Base-by-base conservation (phyloP, 495 filamentous ascomycete species). In the Aspergillus mulundensis region DNA sequence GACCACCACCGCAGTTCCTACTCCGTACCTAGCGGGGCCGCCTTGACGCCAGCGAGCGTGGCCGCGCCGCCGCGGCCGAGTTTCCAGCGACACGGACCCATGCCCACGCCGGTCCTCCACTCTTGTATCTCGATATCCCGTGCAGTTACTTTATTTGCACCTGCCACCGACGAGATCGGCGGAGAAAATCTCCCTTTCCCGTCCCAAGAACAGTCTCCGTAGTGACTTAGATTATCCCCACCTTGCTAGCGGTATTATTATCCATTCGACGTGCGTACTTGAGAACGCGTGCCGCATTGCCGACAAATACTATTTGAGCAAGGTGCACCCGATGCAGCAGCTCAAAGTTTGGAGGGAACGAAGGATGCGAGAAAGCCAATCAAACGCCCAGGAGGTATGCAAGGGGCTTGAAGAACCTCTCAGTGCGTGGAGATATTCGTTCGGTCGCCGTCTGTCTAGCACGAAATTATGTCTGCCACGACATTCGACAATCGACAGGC, bases 261-360 rank as follows among this genome's bases (percentile, higher is more conserved):
- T 28, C 25, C 2, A 36, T 36, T 36, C 7, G 32, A 36, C 5
- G 32, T 36, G 12, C 32, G 32, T 36, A 36, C 32, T 36, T 4
- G n/a, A 50, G 18, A 40, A 23, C 15, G 48, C 46, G 19, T 50
- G 34, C 48, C 20, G 30, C 32, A 50, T 38, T 50, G n/a, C 47
- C 32, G 47, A 23, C 10, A 49, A 49, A 14, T 10, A 36, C 32
- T 2, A 15, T 4, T 28, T 36, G 5, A 15, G 32, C 32, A 36
- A 3, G 32, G 12, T 36, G 32, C 45, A 30, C 7, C 21, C 23
- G n/a, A 18, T 23, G 12, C 47, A 16, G 19, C 16, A 21, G 6
- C 10, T 25, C 12, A 43, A n/a, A 15, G 1, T 15, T 23, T 18
- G 19, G 39, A 7, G 25, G 15, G 10, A 30, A 19, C 30, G 30